Percentiles rank a stretch among this genome's conserved stretches.
These are phyloP conservation scores for Pestalotiopsis sp. DNA, from an alignment of 2,329 filamentous ascomycete genomes.

Conservation along the genomic window DNA sequence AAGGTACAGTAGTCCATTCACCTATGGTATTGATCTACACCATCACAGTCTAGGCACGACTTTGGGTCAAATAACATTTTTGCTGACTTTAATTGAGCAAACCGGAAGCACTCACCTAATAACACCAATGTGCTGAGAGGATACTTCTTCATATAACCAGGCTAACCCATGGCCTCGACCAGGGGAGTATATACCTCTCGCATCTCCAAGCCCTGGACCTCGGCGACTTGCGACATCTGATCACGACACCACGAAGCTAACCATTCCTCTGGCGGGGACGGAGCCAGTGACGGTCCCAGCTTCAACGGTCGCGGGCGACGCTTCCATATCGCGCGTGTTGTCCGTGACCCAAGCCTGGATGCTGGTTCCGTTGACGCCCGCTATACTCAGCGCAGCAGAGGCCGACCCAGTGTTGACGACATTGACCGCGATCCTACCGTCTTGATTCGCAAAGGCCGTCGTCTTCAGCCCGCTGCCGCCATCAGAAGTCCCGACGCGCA, in stretches of 20 bases:
- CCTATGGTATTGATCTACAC: no score
- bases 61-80: no score
- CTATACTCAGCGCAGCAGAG: slow-evolving; percentile 29
- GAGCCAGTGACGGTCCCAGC: slow-evolving; percentile 21
- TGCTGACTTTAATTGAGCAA: no score
- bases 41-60: no score
- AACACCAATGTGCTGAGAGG: no score
- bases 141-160: no score
- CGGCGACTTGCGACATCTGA: not conserved
- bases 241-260: slow-evolving; percentile 17
- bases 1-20: no score
- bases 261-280: slow-evolving; percentile 17
- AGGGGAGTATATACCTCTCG: not conserved
- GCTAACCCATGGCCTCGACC: not conserved
- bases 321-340: slow-evolving; percentile 26
- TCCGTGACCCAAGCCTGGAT: slow-evolving; percentile 38
- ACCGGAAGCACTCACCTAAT: no score
- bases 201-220: not conserved
- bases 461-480: slow-evolving; percentile 15
- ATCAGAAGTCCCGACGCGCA: slow-evolving; percentile 23
- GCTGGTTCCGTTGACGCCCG: slow-evolving; percentile 24
- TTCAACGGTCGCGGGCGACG: slow-evolving; percentile 16
- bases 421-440: slow-evolving; percentile 27
- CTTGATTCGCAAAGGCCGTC: slow-evolving; percentile 31
- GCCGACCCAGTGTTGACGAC: slow-evolving; percentile 14